phyloP scores from a whole-genome alignment of 805 yeast genomes.

The Clavispora fructus region DNA sequence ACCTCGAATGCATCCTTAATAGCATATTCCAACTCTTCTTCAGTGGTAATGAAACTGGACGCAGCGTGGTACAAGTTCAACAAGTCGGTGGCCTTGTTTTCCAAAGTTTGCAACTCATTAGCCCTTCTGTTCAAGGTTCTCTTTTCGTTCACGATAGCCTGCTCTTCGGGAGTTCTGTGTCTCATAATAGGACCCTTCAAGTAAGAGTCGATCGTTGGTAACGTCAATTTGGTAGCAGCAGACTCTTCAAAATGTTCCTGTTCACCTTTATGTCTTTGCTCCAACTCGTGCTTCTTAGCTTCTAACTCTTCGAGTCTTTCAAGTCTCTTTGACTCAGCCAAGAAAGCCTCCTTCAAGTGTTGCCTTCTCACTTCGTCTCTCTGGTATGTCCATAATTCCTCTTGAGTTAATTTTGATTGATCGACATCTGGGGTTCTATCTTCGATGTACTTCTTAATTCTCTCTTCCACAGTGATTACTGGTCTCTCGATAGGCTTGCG shows the following conservation, averaged over 20 bases:
- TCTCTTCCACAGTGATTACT: slow-evolving; percentile 54
- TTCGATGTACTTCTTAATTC: slow-evolving; percentile 54
- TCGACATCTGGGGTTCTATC: slow-evolving; percentile 27
- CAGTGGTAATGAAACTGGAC: slow-evolving; percentile 65
- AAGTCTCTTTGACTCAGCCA: slow-evolving; percentile 48
- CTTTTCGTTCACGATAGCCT: slow-evolving; percentile 49
- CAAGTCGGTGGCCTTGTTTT: slow-evolving; percentile 49
- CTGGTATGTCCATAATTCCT: slow-evolving; percentile 44
- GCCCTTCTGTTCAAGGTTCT: slow-evolving; percentile 62
- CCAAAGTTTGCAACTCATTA: slow-evolving; percentile 47
- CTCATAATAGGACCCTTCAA: slow-evolving; percentile 67
- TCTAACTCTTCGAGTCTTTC: slow-evolving; percentile 29
- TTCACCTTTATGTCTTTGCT: slow-evolving; percentile 21
- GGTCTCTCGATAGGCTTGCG: slow-evolving; percentile 51
- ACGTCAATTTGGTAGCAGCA: slow-evolving; percentile 57
- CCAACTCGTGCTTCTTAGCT: slow-evolving; percentile 22
- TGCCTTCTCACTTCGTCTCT: slow-evolving; percentile 66
- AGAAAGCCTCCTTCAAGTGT: slow-evolving; percentile 60
- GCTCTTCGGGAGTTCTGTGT: slow-evolving; percentile 68
- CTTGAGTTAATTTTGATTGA: slow-evolving; percentile 21
- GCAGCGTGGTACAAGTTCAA: slow-evolving; percentile 71
- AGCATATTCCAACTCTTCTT: slow-evolving; percentile 54
- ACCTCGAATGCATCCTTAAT: slow-evolving; percentile 54
- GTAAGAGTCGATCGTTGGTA: slow-evolving; percentile 72
- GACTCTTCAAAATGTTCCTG: slow-evolving; percentile 37